Evolutionary conservation across 371 early-diverging fungal genomes (phyloP).

Genomic region (Smittium mucronatum): DNA sequence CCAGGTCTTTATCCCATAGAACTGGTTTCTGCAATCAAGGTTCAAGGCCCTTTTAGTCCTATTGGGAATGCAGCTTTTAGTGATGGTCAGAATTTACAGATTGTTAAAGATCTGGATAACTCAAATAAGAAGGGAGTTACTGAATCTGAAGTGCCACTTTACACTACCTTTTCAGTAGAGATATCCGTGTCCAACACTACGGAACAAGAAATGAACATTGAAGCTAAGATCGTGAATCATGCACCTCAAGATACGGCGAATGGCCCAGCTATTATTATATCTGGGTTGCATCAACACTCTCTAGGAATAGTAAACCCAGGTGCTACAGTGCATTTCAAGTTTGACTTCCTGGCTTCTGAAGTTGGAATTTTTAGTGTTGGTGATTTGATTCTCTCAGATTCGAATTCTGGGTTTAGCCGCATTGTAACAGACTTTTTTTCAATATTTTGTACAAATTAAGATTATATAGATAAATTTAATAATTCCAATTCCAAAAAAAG

Average conservation of each 20-base stretch:
- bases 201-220: slow-evolving; percentile 44
- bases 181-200: slow-evolving; percentile 32
- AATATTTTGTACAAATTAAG: slow-evolving; percentile 24
- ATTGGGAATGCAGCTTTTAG: background rate
- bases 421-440: slow-evolving; percentile 57
- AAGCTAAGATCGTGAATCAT: background rate
- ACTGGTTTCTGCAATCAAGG: slow-evolving; percentile 38
- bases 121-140: slow-evolving; percentile 8
- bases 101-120: background rate
- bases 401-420: slow-evolving; percentile 48
- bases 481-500: too few species aligned
- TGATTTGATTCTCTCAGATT: slow-evolving; percentile 54
- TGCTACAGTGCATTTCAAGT: slow-evolving; percentile 43
- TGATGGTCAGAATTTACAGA: background rate
- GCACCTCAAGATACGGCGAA: slow-evolving; percentile 45
- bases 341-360: slow-evolving; percentile 71
- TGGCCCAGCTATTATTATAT: slow-evolving; percentile 68
- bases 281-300: slow-evolving; percentile 48
- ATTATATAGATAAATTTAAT: too few species aligned
- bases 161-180: slow-evolving; percentile 45
- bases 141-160: slow-evolving; percentile 32
- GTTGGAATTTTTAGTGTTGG: slow-evolving; percentile 76
- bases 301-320: slow-evolving; percentile 53
- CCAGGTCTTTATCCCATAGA: slow-evolving; percentile 63
- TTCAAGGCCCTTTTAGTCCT: background rate